Evolutionary conservation across 2,329 filamentous ascomycete species (phyloP), one percentile per base, ranked within the genome.

Genomic region (Botrytis cinerea): DNA sequence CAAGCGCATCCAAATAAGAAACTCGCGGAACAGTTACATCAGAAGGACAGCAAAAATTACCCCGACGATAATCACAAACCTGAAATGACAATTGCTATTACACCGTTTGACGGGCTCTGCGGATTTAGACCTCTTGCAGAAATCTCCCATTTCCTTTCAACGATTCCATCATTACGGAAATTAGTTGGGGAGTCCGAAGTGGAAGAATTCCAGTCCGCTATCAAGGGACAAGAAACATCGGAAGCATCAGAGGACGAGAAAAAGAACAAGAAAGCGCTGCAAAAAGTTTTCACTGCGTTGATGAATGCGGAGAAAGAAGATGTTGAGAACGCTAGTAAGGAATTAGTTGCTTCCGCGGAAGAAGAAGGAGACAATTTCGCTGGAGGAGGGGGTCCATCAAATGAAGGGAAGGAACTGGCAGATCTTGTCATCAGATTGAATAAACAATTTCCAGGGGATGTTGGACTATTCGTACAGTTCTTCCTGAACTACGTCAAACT

Each of bases 21-120:
- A 84, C 91, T 97, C 22, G 96, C 96, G 70, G 95, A 97, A 84
- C 85, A 94, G 81, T 86, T 99, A 45, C 96, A 98, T 82, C 89
- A 90, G 57, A 90, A 88, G 76, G 95, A 99, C 81, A 88, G 94
- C 67, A 93, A 93, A 84, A 97, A 99, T 86, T 99, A 99, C 81
- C 96, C 95, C 73, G 94, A 99, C 86, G 95, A 98, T 85, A 99
- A 99, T 85, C 96, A 99, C 87, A 99, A 99, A 85, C 96, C 96
- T 48, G 96, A 99, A 84, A 99, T 99, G 96, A 95, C 96, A 75
- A 97, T 99, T 82, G 96, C 96, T 75, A 92, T 99, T 79, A 98
- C 96, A 1, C 92, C 94, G 0, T 99, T 99, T 78, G 95, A 98
- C 81, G 96, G 96, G 0, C 88, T 99, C 48, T 99, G 96, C 80